Evolutionary conservation across 2,329 filamentous ascomycete species (phyloP), one percentile per base, ranked within the genome.

Genomic region (Cadophora gregata): DNA sequence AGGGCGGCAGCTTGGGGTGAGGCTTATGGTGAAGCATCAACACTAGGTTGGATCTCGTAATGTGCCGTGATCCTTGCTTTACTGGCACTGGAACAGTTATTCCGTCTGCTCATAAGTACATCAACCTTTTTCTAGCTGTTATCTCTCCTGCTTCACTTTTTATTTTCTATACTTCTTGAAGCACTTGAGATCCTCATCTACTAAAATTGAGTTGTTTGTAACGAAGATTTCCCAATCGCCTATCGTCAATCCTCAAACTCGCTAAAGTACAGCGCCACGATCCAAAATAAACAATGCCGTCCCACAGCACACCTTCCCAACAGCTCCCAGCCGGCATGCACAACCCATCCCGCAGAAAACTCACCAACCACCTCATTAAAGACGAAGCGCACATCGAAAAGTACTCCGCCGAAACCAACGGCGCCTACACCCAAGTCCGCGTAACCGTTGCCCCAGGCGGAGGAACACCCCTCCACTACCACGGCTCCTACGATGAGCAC

Each of bases 381-480:
- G 65, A 67, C 36, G 55, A 56, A 38, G 38, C 38, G 2, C 33
- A 48, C 25, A 38, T 64, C 14, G 55, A 67, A 24, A 67, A 63
- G 42, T 67, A 67, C 24, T 27, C 47, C 25, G 48, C 62, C 2
- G 65, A 67, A 38, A 67, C 60, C 14, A 33, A 42, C 10, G 61
- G 65, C 7, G 65, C 59, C 12, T 67, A 61, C 27, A 63, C 61
- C 5, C 47, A 48, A 21, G 50, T 62, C 47, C 61, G 42, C 6
- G 42, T 38, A 10, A 47, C 9, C 14, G 55, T 62, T 14, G 55
- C 60, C 25, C 61, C 65, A 1, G 55, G 60, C 4, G 55, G 65
- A 42, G 65, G 61, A 14, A 61, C 65, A 36, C 65, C 55, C 4
- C 36, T 67, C 4, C 61, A 62, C n/a, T 65, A 65, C 19, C 63